Conservation (phyloP, 257 asterid species). For the Solanum bulbocastanum region DNA sequence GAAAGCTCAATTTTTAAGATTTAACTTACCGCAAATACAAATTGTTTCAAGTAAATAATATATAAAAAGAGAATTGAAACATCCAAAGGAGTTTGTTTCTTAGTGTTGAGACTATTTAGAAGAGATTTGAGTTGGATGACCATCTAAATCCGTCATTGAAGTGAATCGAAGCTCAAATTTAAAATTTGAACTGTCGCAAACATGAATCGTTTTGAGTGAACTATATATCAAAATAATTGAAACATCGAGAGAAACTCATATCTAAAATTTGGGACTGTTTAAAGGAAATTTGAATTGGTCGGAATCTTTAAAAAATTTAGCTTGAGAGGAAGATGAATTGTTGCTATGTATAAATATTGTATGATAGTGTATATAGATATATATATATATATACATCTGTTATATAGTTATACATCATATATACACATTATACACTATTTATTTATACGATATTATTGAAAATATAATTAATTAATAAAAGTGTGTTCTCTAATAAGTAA, state of each 20-base stretch:
- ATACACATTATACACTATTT: neutral
- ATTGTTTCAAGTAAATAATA: too few species aligned
- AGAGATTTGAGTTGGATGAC: neutral
- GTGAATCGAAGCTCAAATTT: neutral
- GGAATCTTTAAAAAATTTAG: too few species aligned
- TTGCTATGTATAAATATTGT: neutral
- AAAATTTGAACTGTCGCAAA: neutral
- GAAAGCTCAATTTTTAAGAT: neutral
- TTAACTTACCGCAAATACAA: neutral
- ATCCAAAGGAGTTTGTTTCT: rapidly evolving
- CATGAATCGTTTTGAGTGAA: too few species aligned
- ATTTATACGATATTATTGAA: too few species aligned
- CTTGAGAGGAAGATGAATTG: too few species aligned
- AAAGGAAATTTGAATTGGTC: neutral
- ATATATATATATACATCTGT: too few species aligned
- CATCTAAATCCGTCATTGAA: neutral
- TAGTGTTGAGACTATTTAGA: neutral
- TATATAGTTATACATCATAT: neutral
- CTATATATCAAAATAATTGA: neutral
- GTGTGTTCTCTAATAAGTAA: too few species aligned
- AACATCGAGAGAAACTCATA: neutral
- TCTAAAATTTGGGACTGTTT: neutral
- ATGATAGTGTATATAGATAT: neutral
- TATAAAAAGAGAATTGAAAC: neutral
- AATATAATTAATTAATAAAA: too few species aligned